Conservation (phyloP, 371 early-diverging fungal species). For the Saksenaea vasiformis region DNA sequence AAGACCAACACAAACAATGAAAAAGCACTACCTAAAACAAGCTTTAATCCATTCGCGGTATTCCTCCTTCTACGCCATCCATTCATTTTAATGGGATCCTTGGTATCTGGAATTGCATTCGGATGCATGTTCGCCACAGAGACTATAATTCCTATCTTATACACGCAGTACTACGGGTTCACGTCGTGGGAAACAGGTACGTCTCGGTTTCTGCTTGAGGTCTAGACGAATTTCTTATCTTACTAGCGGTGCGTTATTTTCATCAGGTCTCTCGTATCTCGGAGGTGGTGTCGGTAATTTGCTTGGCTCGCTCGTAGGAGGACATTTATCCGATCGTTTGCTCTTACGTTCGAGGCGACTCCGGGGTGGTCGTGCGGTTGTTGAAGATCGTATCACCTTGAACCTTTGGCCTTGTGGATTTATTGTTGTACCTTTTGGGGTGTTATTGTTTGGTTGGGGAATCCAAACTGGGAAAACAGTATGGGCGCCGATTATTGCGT, state of each 20-base stretch:
- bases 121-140: slow-evolving; percentile 52
- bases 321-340: slow-evolving; percentile 22
- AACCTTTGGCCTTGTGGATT: slow-evolving; percentile 40
- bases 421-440: slow-evolving; percentile 43
- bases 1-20: neutral
- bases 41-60: slow-evolving; percentile 30
- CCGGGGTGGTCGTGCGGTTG: slow-evolving; percentile 20
- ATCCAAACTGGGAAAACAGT: slow-evolving; percentile 34
- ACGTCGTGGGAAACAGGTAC: slow-evolving; percentile 40
- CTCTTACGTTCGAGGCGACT: slow-evolving; percentile 21
- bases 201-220: neutral
- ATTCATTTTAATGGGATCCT: slow-evolving; percentile 43
- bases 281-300: slow-evolving; percentile 52
- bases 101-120: slow-evolving; percentile 54
- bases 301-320: slow-evolving; percentile 34
- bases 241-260: neutral
- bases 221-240: neutral
- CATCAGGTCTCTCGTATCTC: slow-evolving; percentile 37
- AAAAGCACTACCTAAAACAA: neutral
- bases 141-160: slow-evolving; percentile 40
- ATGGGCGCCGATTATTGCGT: slow-evolving; percentile 46
- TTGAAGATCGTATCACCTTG: slow-evolving; percentile 28
- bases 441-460: slow-evolving; percentile 51
- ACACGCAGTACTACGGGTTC: slow-evolving; percentile 33
- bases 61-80: slow-evolving; percentile 48